These are phyloP conservation scores for Pyronema domesticum DNA, from an alignment of 495 filamentous ascomycete genomes.

Conservation along the genomic window DNA sequence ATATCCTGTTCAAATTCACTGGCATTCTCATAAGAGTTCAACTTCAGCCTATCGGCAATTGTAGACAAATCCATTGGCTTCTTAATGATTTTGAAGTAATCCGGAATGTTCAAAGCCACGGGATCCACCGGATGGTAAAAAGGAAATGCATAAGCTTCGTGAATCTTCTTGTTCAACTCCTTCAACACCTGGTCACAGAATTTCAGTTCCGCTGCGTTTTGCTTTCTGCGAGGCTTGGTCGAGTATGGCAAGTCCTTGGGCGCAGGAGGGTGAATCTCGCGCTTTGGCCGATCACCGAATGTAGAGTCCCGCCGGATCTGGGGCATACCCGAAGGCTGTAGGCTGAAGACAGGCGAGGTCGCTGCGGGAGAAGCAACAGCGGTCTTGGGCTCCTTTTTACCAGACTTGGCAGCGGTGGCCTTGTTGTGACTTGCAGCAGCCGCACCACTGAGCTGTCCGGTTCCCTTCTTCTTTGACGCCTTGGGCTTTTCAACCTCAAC, in stretches of 20 bases:
- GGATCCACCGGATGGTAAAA: conserved; percentile 81
- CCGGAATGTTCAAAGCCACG: conserved; percentile 81
- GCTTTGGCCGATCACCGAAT: conserved; percentile 64
- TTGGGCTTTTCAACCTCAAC: conserved; percentile 35
- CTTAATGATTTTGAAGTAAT: conserved; percentile 84
- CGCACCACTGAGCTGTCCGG: conserved; percentile 29
- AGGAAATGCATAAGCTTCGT: conserved; percentile 42
- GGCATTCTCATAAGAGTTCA: conserved; percentile 62
- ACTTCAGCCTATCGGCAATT: conserved; percentile 52
- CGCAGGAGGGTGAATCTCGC: conserved; percentile 82
- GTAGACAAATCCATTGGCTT: conserved; percentile 88
- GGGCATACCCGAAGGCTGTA: conserved; percentile 69
- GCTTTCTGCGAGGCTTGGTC: conserved; percentile 83
- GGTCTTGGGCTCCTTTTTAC: conserved; percentile 30
- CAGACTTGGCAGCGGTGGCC: conserved; percentile 21
- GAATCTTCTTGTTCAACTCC: conserved; percentile 59
- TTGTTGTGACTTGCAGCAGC: conserved; percentile 21
- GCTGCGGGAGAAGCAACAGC: conserved; percentile 36
- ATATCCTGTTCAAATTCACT: conserved; percentile 79
- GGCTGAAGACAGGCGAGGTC: conserved; percentile 50
- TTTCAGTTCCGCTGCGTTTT: conserved; percentile 67
- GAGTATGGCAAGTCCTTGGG: conserved; percentile 69
- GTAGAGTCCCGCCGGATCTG: conserved; percentile 80
- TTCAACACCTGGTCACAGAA: conserved; percentile 73
- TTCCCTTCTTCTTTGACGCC: conserved; percentile 35